Base-by-base conservation (phyloP, 2,329 filamentous ascomycete species). In the Cladorrhinum sp. region DNA sequence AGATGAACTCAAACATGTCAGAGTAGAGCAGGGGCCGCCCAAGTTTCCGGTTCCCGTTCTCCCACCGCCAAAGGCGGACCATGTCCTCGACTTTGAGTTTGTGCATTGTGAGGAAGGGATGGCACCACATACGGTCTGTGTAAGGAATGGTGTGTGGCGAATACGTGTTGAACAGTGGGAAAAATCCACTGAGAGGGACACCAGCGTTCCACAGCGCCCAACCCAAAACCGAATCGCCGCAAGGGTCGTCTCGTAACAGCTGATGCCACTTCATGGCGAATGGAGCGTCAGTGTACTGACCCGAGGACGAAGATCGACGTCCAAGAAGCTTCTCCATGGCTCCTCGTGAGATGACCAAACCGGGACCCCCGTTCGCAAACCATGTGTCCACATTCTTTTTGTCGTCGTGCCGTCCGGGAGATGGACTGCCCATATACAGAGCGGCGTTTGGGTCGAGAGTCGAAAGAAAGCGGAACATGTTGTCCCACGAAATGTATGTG, bases 191-290 rank as follows among this genome's bases (percentile, higher is more conserved):
- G 61, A 83, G 57, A 3, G 72, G 66, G 9, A 83, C 73, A 1
- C 77, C 77, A 20, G 74, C 76, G 46, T 79, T 74, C 63, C 73
- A 74, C 50, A 83, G 65, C 4, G 75, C 76, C 71, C 75, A 80
- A 2, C 80, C 81, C 2, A 83, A 69, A 6, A 83, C 75, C 46
- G 79, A 80, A 58, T 84, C 81, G 5, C 81, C 81, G 55, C 80
- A 82, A 68, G 79, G 83, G 61, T 86, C 82, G 12, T 74, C 66
- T 28, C 72, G 72, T 21, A 80, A 71, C 36, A 76, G 63, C 5
- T 75, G 70, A 51, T 78, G 71, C 73, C 77, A 81, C 61, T 72
- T 73, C 58, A 75, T 68, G 33, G 69, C 73, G 42, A 74, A 62
- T n/a, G 76, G 69, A 1, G 73, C 69, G 6, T 80, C 76, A 8